phyloP scores from a whole-genome alignment of 2,329 filamentous ascomycete genomes.

The Xylariales sp. region DNA sequence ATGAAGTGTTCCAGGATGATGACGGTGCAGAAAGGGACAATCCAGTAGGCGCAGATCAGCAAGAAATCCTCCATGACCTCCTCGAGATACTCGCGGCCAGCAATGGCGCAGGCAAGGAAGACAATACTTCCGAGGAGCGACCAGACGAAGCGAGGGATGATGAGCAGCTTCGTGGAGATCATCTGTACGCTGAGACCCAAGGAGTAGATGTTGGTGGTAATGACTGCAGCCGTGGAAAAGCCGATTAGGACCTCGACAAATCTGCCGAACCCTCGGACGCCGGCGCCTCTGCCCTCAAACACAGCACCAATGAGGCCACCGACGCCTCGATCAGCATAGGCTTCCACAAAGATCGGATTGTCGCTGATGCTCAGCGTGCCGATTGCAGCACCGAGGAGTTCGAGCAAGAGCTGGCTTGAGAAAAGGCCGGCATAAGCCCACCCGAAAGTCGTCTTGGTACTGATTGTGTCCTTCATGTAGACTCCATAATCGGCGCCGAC shows the following conservation, averaged over 20 bases:
- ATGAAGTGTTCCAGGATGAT: background rate
- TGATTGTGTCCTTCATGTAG: background rate
- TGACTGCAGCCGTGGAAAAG: background rate
- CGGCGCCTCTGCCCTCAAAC: background rate
- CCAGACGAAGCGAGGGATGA: constrained; percentile 2
- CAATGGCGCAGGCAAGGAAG: background rate
- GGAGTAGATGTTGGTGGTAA: constrained; percentile 1
- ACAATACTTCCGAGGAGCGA: background rate
- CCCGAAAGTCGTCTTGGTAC: background rate
- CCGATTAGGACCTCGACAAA: background rate
- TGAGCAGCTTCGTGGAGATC: background rate
- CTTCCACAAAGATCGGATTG: background rate
- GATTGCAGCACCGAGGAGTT: background rate
- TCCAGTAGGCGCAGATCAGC: background rate
- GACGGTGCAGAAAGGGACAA: background rate
- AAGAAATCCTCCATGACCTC: background rate
- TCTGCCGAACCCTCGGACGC: background rate
- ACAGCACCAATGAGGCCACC: background rate
- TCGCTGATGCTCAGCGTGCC: background rate
- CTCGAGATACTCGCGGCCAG: background rate
- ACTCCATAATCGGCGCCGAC: background rate
- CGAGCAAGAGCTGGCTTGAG: background rate
- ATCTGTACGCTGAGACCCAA: background rate
- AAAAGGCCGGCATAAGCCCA: constrained; percentile 1
- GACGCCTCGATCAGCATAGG: background rate